These are phyloP conservation scores for Aspergillus sergii DNA, from an alignment of 2,329 filamentous ascomycete species.

Conservation along the genomic window DNA sequence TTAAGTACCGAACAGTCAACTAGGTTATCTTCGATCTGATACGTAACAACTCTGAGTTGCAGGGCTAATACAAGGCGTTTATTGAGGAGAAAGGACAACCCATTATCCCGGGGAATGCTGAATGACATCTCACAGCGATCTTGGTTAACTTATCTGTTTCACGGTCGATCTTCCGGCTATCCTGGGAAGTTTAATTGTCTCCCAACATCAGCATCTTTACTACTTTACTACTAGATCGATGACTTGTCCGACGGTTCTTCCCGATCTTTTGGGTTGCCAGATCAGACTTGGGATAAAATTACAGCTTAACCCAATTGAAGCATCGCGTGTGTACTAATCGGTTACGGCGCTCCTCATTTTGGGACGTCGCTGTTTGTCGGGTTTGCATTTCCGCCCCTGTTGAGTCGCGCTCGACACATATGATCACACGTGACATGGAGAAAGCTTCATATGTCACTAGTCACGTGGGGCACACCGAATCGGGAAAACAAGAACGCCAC, in stretches of 20 bases:
- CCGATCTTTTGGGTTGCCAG: neutral
- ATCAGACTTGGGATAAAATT: neutral
- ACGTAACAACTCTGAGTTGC: slow-evolving; percentile 15
- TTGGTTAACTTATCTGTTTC: neutral
- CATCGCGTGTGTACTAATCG: neutral
- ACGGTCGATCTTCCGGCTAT: slow-evolving; percentile 1
- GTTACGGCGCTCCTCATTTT: neutral
- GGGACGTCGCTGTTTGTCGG: slow-evolving; percentile 2
- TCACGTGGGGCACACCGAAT: neutral
- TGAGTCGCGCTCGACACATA: neutral
- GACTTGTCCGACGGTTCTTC: neutral
- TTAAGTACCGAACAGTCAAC: neutral
- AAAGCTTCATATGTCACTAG: slow-evolving; percentile 1
- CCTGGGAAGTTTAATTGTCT: neutral
- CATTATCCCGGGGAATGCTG: neutral
- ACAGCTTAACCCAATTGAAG: neutral
- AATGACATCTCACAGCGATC: slow-evolving; percentile 2
- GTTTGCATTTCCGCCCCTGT: slow-evolving; percentile 5
- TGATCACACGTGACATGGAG: neutral
- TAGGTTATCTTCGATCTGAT: slow-evolving; percentile 21
- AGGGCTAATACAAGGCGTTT: slow-evolving; percentile 6
- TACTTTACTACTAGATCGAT: neutral
- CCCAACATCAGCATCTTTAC: neutral
- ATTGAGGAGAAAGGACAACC: neutral
- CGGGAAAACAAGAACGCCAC: neutral